Evolutionary conservation across 805 yeast genomes (phyloP), one percentile per base, ranked within the genome.

Genomic region (Aciculoconidium aculeatum): DNA sequence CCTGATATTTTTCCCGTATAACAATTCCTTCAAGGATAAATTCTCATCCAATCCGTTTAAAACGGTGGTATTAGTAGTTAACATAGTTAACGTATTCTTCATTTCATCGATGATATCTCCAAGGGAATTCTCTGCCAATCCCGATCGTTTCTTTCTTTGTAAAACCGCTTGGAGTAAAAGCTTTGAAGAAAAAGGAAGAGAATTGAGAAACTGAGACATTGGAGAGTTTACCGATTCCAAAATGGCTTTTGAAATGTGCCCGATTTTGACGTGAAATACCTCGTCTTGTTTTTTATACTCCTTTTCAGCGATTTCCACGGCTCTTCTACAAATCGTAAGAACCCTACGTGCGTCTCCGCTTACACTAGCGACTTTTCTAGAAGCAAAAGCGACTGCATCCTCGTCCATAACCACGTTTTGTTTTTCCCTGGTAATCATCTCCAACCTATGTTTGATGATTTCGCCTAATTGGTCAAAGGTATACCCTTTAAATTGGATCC

Each of bases 261-360:
- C 62, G 12, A 86, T 82, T 17, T 73, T 73, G 5, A 87, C 88
- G 4, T 71, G 58, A 35, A 68, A 75, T 2, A 58, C 47, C 8
- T 27, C 32, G 11, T 24, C 10, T 14, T 27, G 34, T 4, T 26
- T 28, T 37, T 31, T 42, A 44, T 67, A 73, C 36, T 78, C 82
- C 18, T 56, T 47, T 46, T 85, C 94, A 0, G 95, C 95, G 17
- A 88, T 65, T 48, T 86, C 96, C 6, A 88, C 80, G 0, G 96
- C 96, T 34, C 96, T 63, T 21, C 88, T 70, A 47, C 96, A 82
- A 14, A 92, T 82, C 34, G 81, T 81, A 32, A 92, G 62, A 0
- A 95, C 96, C 35, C 97, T 65, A 46, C 99, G 68, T 1, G 96
- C 98, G 63, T 92, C 99, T 35, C 99, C 98, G 51, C 94, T 83